Evolutionary conservation across 169 alveolate genomes (phyloP), one percentile per base, ranked within the genome.

Genomic region (Eimeria praecox): DNA sequence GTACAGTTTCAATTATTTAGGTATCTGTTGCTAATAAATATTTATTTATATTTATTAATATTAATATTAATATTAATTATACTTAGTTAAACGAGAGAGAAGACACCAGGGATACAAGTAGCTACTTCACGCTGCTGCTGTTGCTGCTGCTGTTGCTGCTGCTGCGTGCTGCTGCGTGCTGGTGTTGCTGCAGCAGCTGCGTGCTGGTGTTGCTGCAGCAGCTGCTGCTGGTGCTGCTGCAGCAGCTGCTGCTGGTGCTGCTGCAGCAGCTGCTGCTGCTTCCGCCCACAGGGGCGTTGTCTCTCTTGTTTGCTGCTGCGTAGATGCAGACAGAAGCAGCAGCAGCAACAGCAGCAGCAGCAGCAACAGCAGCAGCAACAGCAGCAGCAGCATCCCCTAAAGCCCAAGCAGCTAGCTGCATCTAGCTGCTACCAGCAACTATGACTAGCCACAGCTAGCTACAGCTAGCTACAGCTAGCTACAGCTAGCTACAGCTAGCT

Each of bases 401-500:
- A 35, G 62, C 49, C 10, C 20, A 16, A 14, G 49, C 54, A 77
- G 88, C 89, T 22, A 62, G 64, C 20, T 54, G 90, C 42, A 46
- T 40, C 56, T 46, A 8, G 94, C 64, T 22, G 94, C 66, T 38
- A 59, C 83, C 5, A 89, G 64, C 3, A 89, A 90, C 95, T 90
- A 90, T 89, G 89, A 90, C 87, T 77, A 40, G 59, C 62, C 87
- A 35, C 62, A 35, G 87, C 87, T 42, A 77, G 87, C 24, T 18
- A 18, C 87, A 5, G 87, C 87, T 6, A 77, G 59, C 87, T 44
- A 44, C 40, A 42, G 62, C 87, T 77, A 44, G 87, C 87, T 42
- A 2, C 80, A 2, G 80, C 40, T 14, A 30, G 40, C 40, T 44
- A 44, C 87, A 77, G 62, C 87, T 77, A 77, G 87, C 87, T 16